These are phyloP conservation scores for Solanum neorickii DNA, from an alignment of 257 asterid genomes.

Conservation along the genomic window DNA sequence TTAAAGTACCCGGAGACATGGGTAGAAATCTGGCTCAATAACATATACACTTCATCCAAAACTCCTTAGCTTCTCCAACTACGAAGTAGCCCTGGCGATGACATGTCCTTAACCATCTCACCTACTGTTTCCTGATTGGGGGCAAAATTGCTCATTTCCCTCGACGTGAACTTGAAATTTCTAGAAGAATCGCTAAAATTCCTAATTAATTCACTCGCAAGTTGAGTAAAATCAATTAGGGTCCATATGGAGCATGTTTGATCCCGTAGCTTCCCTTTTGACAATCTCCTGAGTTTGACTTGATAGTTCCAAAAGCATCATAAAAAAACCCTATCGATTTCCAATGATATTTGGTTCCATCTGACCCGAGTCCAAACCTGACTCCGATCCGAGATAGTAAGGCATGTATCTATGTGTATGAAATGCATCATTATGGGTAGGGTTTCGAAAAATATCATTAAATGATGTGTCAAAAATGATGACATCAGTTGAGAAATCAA, in stretches of 20 bases:
- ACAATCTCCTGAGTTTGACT: not conserved
- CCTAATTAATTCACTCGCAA: not conserved
- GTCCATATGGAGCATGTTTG: slow-evolving; percentile 5
- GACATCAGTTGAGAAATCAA: slow-evolving; percentile 25
- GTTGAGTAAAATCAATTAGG: not conserved
- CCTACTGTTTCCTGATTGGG: too few species aligned
- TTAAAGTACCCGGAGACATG: slow-evolving; percentile 4
- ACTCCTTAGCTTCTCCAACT: too few species aligned
- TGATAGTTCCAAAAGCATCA: not conserved
- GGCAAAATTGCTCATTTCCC: slow-evolving; percentile 12
- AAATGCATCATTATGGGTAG: not conserved
- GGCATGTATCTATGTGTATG: not conserved
- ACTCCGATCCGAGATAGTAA: rapidly evolving
- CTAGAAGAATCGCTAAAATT: not conserved
- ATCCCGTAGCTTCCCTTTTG: slow-evolving; percentile 4
- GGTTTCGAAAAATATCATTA: slow-evolving; percentile 28
- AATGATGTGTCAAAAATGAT: slow-evolving; percentile 43
- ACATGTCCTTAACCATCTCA: too few species aligned
- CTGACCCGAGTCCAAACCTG: too few species aligned
- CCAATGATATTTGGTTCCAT: not conserved
- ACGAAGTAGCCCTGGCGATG: too few species aligned
- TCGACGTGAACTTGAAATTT: slow-evolving; percentile 40
- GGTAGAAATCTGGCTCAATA: not conserved
- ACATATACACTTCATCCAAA: too few species aligned
- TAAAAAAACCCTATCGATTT: not conserved